Evolutionary conservation across 1,139 yeast genomes (phyloP), one percentile per base, ranked within the genome.

Genomic region (Candida frijolesensis): DNA sequence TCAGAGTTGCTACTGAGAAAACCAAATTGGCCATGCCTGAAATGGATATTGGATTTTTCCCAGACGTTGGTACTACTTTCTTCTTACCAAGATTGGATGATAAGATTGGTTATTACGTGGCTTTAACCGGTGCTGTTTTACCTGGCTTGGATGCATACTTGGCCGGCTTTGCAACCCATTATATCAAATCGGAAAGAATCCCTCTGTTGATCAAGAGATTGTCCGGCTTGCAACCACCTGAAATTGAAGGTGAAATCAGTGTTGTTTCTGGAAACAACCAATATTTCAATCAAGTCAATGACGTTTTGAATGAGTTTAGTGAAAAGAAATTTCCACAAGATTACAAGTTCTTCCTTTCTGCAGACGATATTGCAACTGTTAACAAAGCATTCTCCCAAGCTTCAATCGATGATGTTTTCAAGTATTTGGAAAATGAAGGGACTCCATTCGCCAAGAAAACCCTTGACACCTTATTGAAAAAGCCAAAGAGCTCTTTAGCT

Each of bases 21-120:
- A 92, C 98, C 16, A 80, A 85, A 64, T 82, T 92, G 71, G 96
- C 98, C 54, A 95, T 94, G 99, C 99, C 99, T 5, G 99, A 94
- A 69, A 87, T 95, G 79, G 94, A 89, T 61, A 94, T 95, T 66
- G 99, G 99, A 0, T 90, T 92, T 67, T 89, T 89, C 74, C 96
- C 97, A 9, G 99, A 94, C 66, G 98, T 94, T 9, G 99, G 98
- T 42, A 87, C 96, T 40, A 84, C 96, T 6, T 92, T 89, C 70
- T 92, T 92, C 70, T 75, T 95, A 59, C 90, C 96, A 40, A 81
- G 89, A 58, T 71, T 91, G 55, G 94, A 88, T 62, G 90, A 89
- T 53, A 83, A 88, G 62, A 71, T 92, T 54, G 98, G 98, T 44
- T 82, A 85, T 65, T 94, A 89, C 67, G 73, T 90, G 55, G 95